These are phyloP conservation scores for Hyphopichia wangnamkhiaoensis DNA, from an alignment of 1,139 yeast genomes.

Conservation along the genomic window DNA sequence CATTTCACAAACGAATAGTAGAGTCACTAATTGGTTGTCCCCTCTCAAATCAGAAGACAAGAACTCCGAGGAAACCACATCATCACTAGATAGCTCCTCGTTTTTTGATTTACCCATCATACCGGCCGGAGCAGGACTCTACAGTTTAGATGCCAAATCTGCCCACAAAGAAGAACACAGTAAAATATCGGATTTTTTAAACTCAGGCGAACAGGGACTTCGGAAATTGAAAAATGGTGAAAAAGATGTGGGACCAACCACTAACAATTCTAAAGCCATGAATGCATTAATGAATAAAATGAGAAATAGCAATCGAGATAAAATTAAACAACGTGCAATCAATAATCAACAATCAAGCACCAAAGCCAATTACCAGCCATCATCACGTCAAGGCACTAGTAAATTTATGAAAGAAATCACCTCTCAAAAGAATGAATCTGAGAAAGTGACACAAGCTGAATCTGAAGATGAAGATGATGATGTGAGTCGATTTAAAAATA, in stretches of 20 bases:
- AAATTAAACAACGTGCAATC: conserved; percentile 10
- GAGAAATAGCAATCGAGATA: conserved; percentile 32
- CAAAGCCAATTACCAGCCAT: conserved; percentile 1
- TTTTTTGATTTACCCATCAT: conserved; percentile 48
- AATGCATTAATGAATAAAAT: conserved; percentile 47
- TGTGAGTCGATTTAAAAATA: conserved; percentile 12
- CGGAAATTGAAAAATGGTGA: conserved; percentile 7
- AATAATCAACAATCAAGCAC: neutral
- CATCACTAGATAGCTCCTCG: conserved; percentile 11
- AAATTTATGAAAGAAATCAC: neutral
- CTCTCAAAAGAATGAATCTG: neutral
- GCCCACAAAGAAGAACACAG: conserved; percentile 6
- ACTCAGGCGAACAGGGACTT: conserved; percentile 11
- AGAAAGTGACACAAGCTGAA: neutral
- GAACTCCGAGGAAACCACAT: too few relatives aligned
- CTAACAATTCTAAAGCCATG: conserved; percentile 41
- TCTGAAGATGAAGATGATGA: conserved; percentile 8
- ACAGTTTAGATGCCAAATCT: conserved; percentile 12
- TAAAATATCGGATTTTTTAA: conserved; percentile 38
- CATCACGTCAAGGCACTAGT: too few relatives aligned
- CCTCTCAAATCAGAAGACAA: conserved; percentile 11
- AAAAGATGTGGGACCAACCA: too few relatives aligned
- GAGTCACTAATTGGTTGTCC: conserved; percentile 45
- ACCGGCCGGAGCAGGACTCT: conserved; percentile 44
- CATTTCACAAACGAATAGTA: conserved; percentile 35